These are phyloP conservation scores for Blumeriella jaapii DNA, from an alignment of 2,329 filamentous ascomycete species.

Conservation along the genomic window DNA sequence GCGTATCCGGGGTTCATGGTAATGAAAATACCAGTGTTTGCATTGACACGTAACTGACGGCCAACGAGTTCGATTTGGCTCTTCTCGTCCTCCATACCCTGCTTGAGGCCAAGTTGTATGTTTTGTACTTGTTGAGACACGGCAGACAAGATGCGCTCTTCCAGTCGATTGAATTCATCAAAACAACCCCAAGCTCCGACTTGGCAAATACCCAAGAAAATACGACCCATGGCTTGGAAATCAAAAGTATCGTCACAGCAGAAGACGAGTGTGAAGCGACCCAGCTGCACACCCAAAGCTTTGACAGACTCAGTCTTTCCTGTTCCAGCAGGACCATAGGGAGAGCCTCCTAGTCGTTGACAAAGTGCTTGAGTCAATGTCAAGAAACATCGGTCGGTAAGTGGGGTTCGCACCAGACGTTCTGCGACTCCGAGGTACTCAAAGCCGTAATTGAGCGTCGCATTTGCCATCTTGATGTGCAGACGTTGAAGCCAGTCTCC, in stretches of 20 bases:
- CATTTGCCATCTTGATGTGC: slow-evolving; percentile 93
- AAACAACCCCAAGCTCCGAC: slow-evolving; percentile 99
- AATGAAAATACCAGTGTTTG: slow-evolving; percentile 96
- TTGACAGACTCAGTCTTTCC: slow-evolving; percentile 99
- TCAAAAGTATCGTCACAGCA: slow-evolving; percentile 99
- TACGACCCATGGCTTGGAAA: slow-evolving; percentile 98
- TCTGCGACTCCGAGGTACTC: slow-evolving; percentile 97
- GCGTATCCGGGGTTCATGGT: slow-evolving; percentile 99
- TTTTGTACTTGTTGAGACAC: slow-evolving; percentile 99
- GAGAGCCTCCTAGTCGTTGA: slow-evolving; percentile 89
- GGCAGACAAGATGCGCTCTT: slow-evolving; percentile 93
- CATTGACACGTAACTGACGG: slow-evolving; percentile 78
- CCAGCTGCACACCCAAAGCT: slow-evolving; percentile 88
- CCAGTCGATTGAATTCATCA: slow-evolving; percentile 98
- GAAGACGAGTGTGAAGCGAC: slow-evolving; percentile 95
- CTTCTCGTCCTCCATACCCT: slow-evolving; percentile 68
- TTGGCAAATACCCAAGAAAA: slow-evolving; percentile 98
- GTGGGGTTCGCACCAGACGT: slow-evolving; percentile 86
- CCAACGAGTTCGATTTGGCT: slow-evolving; percentile 90
- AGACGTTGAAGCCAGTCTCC: slow-evolving; percentile 76
- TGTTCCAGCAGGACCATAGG: slow-evolving; percentile 93
- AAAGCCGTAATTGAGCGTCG: slow-evolving; percentile 89
- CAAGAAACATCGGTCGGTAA: slow-evolving; percentile 96
- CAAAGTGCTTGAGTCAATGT: slow-evolving; percentile 93
- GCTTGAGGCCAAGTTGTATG: slow-evolving; percentile 90